Evolutionary conservation across 2,329 filamentous ascomycete genomes (phyloP).

Genomic region (Phyllosticta ampelicida): DNA sequence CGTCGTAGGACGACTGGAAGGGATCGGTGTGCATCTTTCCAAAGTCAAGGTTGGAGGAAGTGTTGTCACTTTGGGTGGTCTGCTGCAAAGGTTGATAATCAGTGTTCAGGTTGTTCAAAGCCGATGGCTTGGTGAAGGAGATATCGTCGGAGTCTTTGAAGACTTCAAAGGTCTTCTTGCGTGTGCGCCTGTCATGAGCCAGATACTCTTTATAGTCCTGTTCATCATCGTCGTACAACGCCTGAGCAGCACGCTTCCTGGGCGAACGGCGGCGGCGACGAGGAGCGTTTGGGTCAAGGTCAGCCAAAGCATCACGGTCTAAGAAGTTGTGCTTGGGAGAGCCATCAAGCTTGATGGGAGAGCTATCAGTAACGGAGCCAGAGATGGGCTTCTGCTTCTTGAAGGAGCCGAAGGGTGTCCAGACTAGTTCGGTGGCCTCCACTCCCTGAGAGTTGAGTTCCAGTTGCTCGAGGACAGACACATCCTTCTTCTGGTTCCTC

Average conservation of each 20-base stretch:
- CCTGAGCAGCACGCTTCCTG: conserved; percentile 1
- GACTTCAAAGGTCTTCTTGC: conserved; percentile 30
- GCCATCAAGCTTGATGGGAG: conserved; percentile 22
- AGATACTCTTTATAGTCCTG: conserved; percentile 23
- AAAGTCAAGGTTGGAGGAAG: not conserved
- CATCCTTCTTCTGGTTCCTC: conserved; percentile 68
- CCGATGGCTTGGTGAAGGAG: conserved; percentile 22
- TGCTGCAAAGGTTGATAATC: conserved; percentile 13
- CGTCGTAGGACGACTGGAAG: conserved; percentile 12
- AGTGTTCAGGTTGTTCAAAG: conserved; percentile 25
- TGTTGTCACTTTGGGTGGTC: not conserved
- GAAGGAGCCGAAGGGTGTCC: conserved; percentile 35
- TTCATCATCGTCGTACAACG: conserved; percentile 17
- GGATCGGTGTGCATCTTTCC: conserved; percentile 21
- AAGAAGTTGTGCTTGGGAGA: conserved; percentile 19
- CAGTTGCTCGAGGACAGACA: conserved; percentile 58
- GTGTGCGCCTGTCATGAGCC: conserved; percentile 20
- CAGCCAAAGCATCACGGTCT: conserved; percentile 20
- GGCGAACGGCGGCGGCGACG: conserved; percentile 11
- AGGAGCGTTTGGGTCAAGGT: conserved; percentile 22
- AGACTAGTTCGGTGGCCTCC: conserved; percentile 54
- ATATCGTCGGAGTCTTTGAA: conserved; percentile 29
- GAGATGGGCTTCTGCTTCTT: conserved; percentile 35
- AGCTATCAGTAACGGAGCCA: conserved; percentile 31
- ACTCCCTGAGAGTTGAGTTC: conserved; percentile 53